Evolutionary conservation across 129 eudicot genomes (phyloP), one percentile per base, ranked within the genome.

Genomic region (Smallanthus sonchifolius): DNA sequence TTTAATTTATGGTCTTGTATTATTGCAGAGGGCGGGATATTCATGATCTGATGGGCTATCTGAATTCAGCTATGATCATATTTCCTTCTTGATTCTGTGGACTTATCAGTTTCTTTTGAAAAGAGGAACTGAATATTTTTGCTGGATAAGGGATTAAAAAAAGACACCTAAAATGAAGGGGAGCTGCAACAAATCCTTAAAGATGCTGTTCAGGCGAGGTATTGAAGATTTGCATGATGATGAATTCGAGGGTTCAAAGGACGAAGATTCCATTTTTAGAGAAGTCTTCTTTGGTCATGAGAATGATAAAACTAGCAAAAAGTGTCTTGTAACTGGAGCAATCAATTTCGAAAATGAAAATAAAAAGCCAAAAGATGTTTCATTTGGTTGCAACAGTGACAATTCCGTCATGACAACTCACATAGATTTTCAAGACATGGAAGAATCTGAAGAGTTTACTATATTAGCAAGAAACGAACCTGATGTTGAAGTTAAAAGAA

Each of bases 191-290:
- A 81, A 79, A 30, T 77, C 81, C 51, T 8, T 80, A 44, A 80
- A 84, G 71, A 78, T 84, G 86, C 77, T 86, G 56, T 82, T 88
- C 78, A 75, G 80, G 74, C 77, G 74, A 73, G 91, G 85, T 42
- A 77, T 89, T 44, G 90, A 86, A 74, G 83, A 72, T 77, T 72
- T 90, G 80, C 93, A 85, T 54, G 94, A 91, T 59, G 97, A 90
- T 68, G 87, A 86, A 47, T 91, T 88, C 65, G 99, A 88, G 64
- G 97, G 94, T 48, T 88, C 96, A 73, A 69, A 57, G 52, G 84
- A 85, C 32, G 99, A 91, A 79, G 85, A 72, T 55, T 75, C 72
- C 54, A 94, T 84, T 54, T 88, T 86, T 73, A 74, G 71, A 69
- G 83, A 94, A 75, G 78, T 91, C 9, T 88, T 88, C 70, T 88